Percentiles rank a stretch among this genome's conserved stretches.
Evolutionary conservation across 2,329 filamentous ascomycete species (phyloP).

Genomic region (Ophiostoma tasmaniense): DNA sequence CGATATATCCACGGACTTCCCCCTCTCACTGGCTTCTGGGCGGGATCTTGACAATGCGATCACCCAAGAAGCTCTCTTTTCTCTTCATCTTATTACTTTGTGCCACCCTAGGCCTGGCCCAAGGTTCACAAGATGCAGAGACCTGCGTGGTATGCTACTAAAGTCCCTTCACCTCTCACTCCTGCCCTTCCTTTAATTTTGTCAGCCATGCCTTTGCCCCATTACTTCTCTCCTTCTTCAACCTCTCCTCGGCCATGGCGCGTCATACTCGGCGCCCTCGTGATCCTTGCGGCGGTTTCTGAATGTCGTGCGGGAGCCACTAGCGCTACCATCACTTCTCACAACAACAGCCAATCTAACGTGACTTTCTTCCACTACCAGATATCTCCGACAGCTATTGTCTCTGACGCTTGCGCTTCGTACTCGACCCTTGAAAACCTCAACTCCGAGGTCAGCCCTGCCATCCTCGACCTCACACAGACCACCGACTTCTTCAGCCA

Average conservation of each 20-base stretch:
- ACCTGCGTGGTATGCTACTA: conserved; percentile 42
- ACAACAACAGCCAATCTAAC: conserved; percentile 8
- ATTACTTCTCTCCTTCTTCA: conserved; percentile 13
- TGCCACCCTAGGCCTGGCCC: conserved; percentile 40
- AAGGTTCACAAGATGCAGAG: conserved; percentile 35
- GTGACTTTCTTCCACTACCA: conserved; percentile 33
- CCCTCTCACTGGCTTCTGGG: neutral
- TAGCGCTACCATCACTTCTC: neutral
- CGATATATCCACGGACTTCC: conserved; percentile 1
- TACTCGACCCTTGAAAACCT: conserved; percentile 82
- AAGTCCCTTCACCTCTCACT: conserved; percentile 15
- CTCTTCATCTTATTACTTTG: conserved; percentile 49
- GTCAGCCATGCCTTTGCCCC: neutral
- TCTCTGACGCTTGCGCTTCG: conserved; percentile 89
- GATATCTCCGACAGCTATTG: conserved; percentile 82
- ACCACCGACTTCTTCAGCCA: conserved; percentile 97
- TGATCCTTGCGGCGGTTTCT: neutral
- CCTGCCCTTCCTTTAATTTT: conserved; percentile 15
- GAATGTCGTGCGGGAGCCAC: conserved; percentile 16
- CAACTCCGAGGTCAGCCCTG: conserved; percentile 67
- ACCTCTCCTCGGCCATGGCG: conserved; percentile 16
- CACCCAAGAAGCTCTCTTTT: conserved; percentile 47
- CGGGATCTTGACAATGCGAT: conserved; percentile 35
- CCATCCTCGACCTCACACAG: conserved; percentile 70
- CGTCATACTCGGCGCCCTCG: neutral